phyloP scores from a whole-genome alignment of 2,329 filamentous ascomycete species.

The Aspergillus brunneoviolaceus region DNA sequence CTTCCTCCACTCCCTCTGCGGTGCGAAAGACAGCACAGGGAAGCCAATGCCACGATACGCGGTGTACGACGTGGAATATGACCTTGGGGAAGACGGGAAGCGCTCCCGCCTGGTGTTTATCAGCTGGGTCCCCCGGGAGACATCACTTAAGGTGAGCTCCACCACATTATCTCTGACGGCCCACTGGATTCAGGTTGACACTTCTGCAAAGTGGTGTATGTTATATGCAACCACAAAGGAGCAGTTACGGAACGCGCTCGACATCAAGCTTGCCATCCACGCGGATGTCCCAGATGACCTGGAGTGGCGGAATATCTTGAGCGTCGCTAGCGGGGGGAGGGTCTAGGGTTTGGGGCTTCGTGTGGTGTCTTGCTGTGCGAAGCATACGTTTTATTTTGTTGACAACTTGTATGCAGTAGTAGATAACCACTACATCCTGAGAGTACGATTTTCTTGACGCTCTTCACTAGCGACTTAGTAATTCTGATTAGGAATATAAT shows the following conservation, averaged over 20 bases:
- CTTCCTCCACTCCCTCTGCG: conserved; percentile 13
- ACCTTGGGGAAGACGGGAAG: conserved; percentile 12
- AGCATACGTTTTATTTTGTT: too few species aligned
- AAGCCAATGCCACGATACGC: conserved; percentile 14
- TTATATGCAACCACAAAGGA: conserved; percentile 17
- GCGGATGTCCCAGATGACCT: conserved; percentile 10
- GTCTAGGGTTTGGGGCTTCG: too few species aligned
- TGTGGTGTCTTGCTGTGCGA: too few species aligned
- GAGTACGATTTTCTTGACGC: too few species aligned
- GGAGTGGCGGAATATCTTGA: conserved; percentile 15
- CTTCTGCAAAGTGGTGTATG: conserved; percentile 9
- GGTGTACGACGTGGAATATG: conserved; percentile 20
- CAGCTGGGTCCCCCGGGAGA: conserved; percentile 15
- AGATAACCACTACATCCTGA: too few species aligned
- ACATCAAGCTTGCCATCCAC: conserved; percentile 17
- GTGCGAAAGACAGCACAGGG: background rate
- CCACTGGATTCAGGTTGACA: too few species aligned
- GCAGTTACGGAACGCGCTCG: conserved; percentile 10
- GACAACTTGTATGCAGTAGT: too few species aligned
- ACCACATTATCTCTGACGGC: background rate
- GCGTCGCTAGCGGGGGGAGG: conserved; percentile 8
- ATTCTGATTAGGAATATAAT: too few species aligned
- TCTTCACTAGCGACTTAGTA: too few species aligned
- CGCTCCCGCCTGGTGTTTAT: conserved; percentile 14
- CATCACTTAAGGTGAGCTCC: conserved; percentile 7